Base-by-base conservation (phyloP, 495 filamentous ascomycete species). In the Platismatia glauca region DNA sequence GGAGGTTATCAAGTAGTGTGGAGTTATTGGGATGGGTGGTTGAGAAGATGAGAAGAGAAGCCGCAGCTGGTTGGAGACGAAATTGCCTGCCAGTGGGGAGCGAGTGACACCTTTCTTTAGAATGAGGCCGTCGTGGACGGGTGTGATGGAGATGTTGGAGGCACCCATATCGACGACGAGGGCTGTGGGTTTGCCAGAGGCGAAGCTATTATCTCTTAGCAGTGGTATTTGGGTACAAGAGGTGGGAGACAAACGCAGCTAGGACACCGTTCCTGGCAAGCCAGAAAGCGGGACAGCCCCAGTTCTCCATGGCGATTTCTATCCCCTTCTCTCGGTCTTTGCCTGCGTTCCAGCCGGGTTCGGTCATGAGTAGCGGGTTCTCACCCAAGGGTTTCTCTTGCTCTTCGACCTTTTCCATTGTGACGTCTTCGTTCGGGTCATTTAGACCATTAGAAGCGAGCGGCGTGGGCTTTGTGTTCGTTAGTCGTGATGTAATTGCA, bases 251-350 rank as follows among this genome's bases (percentile, higher is more conserved):
- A 67, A 79, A 86, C 82, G 84, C 77, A 55, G 85, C 78, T 65
- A 87, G 74, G 57, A 86, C 84, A 39, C 87, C 87, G 57, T 75
- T 84, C 59, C 84, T 82, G 18, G 87, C 89, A 57, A 96, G 79
- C 79, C 91, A 98, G 75, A 95, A 97, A 6, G 94, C 94, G 18
- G 94, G 94, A 43, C 84, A 85, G 20, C 91, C 92, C 87, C 93
- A 98, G 66, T 83, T 88, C 79, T 98, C 94, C 85, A 98, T 96
- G 35, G 87, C 89, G 59, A 96, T 83, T 75, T 98, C 95, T 67
- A 97, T 90, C 8, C 86, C 85, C 78, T 90, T 92, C 73, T 98
- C 94, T 43, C 94, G 81, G 63, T 87, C 84, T 75, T 96, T 97
- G 20, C 82, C 72, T 27, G 87, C 78, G 72, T 95, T 97, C 93